Evolutionary conservation across 2,329 filamentous ascomycete species (phyloP).

Genomic region (Microcera coccophila): DNA sequence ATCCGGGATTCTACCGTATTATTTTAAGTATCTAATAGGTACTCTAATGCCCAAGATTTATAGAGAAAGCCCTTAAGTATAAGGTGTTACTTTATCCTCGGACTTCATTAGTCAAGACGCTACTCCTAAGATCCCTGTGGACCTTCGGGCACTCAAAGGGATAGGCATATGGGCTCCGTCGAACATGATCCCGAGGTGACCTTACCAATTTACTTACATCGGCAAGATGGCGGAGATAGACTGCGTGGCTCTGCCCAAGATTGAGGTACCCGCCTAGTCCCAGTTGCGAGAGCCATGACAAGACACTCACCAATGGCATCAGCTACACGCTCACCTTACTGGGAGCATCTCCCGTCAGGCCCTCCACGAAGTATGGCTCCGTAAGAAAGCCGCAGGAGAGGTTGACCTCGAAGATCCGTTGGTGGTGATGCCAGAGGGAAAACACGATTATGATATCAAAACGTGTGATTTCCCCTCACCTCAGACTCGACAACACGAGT

Average conservation of each 20-base stretch:
- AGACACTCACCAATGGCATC: neutral
- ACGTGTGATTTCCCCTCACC: conserved; percentile 46
- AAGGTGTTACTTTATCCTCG: no score
- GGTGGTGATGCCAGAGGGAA: conserved; percentile 63
- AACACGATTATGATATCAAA: conserved; percentile 66
- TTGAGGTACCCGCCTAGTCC: conserved; percentile 49
- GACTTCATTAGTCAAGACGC: no score
- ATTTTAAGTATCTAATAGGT: no score
- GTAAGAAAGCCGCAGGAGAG: conserved; percentile 50
- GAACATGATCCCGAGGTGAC: no score
- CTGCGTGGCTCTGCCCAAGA: conserved; percentile 50
- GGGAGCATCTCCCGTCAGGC: conserved; percentile 71
- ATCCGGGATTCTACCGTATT: no score
- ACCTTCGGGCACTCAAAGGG: no score
- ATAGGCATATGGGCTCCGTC: no score
- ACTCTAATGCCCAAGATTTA: no score
- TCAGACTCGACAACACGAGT: neutral
- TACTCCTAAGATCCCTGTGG: no score
- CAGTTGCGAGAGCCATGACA: neutral
- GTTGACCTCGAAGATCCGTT: conserved; percentile 64
- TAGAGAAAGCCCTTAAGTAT: no score
- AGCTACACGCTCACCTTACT: conserved; percentile 78
- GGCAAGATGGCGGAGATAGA: no score
- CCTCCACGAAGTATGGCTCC: conserved; percentile 70
- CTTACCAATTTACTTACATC: no score